These are phyloP conservation scores for Scutellaria galericulata DNA, from an alignment of 257 asterid species.

Conservation along the genomic window DNA sequence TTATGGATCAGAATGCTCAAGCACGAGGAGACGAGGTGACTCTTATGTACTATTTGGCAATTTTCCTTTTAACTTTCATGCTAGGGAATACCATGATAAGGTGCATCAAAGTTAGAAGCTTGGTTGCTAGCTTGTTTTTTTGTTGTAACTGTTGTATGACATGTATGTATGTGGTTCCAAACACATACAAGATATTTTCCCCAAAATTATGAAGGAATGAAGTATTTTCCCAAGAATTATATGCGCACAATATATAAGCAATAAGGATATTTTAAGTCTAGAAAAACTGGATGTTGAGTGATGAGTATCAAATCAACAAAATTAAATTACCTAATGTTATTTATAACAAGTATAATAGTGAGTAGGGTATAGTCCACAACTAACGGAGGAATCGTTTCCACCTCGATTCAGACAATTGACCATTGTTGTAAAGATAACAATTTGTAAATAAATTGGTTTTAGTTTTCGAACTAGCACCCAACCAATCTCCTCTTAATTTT, in stretches of 20 bases:
- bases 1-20: conserved; percentile 89
- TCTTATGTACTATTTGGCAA: conserved; percentile 27
- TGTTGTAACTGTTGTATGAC: conserved; percentile 15
- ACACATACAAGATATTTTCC: neutral
- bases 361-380: too few species aligned
- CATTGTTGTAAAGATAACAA: too few species aligned
- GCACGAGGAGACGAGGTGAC: conserved; percentile 96
- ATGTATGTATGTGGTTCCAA: neutral
- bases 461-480: too few species aligned
- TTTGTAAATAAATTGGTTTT: too few species aligned
- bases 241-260: neutral
- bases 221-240: too few species aligned
- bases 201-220: too few species aligned
- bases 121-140: conserved; percentile 18
- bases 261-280: neutral
- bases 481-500: too few species aligned
- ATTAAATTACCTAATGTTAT: neutral
- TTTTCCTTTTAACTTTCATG: conserved; percentile 11
- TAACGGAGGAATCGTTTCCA: too few species aligned
- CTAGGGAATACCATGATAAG: conserved; percentile 18
- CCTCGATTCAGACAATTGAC: too few species aligned
- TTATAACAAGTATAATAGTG: too few species aligned
- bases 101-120: conserved; percentile 17
- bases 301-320: neutral
- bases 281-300: conserved; percentile 19